Percentiles rank a stretch among this genome's conserved stretches.
Conservation (phyloP, 2,329 filamentous ascomycete genomes). For the Fusarium udum region DNA sequence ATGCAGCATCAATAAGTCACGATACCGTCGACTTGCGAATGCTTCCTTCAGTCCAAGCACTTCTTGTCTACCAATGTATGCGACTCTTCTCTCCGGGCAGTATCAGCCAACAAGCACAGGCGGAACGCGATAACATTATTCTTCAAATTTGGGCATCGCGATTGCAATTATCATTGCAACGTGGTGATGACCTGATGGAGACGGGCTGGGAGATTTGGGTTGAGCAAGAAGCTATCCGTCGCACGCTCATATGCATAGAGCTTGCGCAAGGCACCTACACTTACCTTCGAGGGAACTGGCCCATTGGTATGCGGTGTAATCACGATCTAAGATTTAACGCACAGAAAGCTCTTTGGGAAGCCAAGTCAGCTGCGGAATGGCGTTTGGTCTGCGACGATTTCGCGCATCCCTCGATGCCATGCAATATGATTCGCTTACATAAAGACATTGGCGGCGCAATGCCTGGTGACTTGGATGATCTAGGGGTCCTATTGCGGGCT, state of each 20-base stretch:
- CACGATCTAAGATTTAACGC: neutral
- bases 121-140: neutral
- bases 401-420: neutral
- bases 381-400: neutral
- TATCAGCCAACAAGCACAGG: neutral
- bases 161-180: neutral
- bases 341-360: neutral
- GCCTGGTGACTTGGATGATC: neutral
- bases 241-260: neutral
- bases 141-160: neutral
- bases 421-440: neutral
- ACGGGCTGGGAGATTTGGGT: neutral
- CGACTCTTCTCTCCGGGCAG: neutral
- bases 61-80: neutral
- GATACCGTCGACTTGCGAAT: neutral
- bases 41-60: neutral
- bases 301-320: neutral
- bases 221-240: neutral
- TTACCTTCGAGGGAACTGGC: neutral
- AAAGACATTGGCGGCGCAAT: neutral
- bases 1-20: neutral
- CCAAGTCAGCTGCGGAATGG: neutral
- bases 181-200: rapidly evolving
- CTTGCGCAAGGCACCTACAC: neutral
- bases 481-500: neutral